These are phyloP conservation scores for Microdochium bolleyi DNA, from an alignment of 2,329 filamentous ascomycete genomes.

Conservation along the genomic window DNA sequence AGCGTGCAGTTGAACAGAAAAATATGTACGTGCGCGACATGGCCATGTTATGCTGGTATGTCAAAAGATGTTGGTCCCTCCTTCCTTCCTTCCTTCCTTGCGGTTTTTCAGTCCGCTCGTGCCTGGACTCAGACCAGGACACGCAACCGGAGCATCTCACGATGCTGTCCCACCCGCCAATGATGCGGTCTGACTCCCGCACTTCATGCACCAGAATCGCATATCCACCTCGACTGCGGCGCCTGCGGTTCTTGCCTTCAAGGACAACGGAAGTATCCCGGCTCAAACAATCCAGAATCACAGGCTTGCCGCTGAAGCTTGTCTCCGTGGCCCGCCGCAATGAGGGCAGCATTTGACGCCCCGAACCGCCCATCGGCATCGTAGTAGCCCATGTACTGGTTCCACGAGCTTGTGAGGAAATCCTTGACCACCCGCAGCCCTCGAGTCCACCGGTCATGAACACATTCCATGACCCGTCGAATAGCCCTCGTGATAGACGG, in stretches of 20 bases:
- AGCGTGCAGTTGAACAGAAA: too few species aligned
- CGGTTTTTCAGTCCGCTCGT: too few species aligned
- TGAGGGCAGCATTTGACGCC: neutral
- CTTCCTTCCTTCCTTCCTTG: too few species aligned
- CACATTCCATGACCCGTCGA: neutral
- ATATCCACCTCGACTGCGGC: too few species aligned
- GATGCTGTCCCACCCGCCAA: too few species aligned
- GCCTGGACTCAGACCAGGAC: too few species aligned
- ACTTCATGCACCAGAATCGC: too few species aligned
- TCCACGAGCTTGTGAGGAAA: neutral
- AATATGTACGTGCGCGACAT: too few species aligned
- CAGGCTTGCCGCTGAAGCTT: neutral
- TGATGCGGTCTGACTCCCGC: too few species aligned
- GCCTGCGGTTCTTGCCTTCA: too few species aligned
- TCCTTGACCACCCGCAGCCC: neutral
- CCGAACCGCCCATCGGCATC: neutral
- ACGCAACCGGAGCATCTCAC: neutral
- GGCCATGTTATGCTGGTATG: too few species aligned
- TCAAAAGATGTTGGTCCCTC: too few species aligned
- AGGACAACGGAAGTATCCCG: neutral
- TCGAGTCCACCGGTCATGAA: neutral
- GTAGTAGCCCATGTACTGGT: conserved; percentile 2
- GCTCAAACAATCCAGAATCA: neutral
- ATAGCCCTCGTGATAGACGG: neutral
- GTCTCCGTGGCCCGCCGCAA: neutral